Evolutionary conservation across 2,329 filamentous ascomycete species (phyloP).

Genomic region (Aspergillus unguis): DNA sequence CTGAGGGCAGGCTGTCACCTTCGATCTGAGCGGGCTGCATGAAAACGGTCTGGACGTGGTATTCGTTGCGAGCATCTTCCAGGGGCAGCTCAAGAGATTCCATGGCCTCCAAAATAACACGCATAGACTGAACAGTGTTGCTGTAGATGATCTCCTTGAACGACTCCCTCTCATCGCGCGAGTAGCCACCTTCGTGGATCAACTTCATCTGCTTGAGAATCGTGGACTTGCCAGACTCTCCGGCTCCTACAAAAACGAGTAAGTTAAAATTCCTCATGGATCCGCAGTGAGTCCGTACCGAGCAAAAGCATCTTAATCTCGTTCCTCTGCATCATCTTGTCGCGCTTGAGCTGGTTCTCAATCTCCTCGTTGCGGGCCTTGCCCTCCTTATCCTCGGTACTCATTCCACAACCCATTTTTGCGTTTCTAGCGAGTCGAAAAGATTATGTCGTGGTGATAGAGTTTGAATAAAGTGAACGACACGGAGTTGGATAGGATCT

Average conservation of each 20-base stretch:
- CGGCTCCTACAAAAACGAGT: slow-evolving; percentile 64
- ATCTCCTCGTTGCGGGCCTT: slow-evolving; percentile 99
- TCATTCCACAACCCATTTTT: slow-evolving; percentile 99
- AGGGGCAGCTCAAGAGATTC: slow-evolving; percentile 73
- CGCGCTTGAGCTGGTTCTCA: slow-evolving; percentile 97
- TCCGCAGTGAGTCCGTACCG: slow-evolving; percentile 57
- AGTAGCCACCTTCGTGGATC: slow-evolving; percentile 98
- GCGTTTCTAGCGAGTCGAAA: slow-evolving; percentile 34
- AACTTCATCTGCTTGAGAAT: slow-evolving; percentile 99
- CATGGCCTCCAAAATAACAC: slow-evolving; percentile 67
- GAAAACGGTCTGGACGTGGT: slow-evolving; percentile 97
- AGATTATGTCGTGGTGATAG: slow-evolving; percentile 6
- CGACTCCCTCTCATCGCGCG: slow-evolving; percentile 74
- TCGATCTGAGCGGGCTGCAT: slow-evolving; percentile 98
- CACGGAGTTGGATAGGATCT: slow-evolving; percentile 7
- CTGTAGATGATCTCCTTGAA: slow-evolving; percentile 72
- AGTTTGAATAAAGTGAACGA: slow-evolving; percentile 11
- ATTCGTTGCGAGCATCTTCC: slow-evolving; percentile 88
- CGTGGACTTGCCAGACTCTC: slow-evolving; percentile 95
- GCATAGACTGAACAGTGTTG: slow-evolving; percentile 69
- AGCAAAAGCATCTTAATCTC: slow-evolving; percentile 99
- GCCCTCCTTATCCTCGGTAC: slow-evolving; percentile 99
- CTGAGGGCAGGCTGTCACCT: slow-evolving; percentile 87
- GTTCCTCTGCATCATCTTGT: slow-evolving; percentile 98
- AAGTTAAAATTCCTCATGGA: slow-evolving; percentile 15